phyloP scores from a whole-genome alignment of 305 asterid genomes.

The Fraxinus velutina region DNA sequence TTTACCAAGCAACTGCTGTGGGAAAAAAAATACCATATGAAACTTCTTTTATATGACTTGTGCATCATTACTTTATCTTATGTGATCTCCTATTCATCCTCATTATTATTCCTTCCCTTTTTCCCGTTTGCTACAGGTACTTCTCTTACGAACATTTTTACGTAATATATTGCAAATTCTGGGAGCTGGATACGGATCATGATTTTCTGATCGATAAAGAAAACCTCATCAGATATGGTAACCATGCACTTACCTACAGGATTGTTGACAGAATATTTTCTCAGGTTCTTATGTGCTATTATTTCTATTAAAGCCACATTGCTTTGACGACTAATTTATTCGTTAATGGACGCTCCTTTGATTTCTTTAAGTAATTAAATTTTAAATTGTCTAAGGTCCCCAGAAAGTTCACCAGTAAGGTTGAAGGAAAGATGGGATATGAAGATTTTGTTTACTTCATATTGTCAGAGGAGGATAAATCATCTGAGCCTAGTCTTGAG shows the following conservation, averaged over 20 bases:
- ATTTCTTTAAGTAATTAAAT: constrained; percentile 23
- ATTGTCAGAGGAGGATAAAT: constrained; percentile 97
- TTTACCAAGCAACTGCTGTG: constrained; percentile 13
- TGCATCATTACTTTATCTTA: constrained; percentile 1
- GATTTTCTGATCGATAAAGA: constrained; percentile 95
- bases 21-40: neutral
- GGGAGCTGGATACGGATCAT: constrained; percentile 99
- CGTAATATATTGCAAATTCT: constrained; percentile 97
- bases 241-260: constrained; percentile 96
- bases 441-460: constrained; percentile 96
- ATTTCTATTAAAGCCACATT: constrained; percentile 20
- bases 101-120: neutral
- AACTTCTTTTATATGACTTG: neutral
- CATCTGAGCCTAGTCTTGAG: constrained; percentile 94
- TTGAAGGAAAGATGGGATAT: constrained; percentile 99
- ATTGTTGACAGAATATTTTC: constrained; percentile 95
- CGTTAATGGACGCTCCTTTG: constrained; percentile 16
- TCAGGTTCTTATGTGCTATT: constrained; percentile 58
- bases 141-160: constrained; percentile 97
- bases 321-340: constrained; percentile 26
- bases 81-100: constrained; percentile 6
- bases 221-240: constrained; percentile 96
- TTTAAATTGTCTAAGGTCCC: constrained; percentile 59
- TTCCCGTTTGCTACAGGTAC: constrained; percentile 56
- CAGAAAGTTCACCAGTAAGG: constrained; percentile 91